phyloP scores from a whole-genome alignment of 1,139 yeast genomes.

The Saccharomyces hybrid region DNA sequence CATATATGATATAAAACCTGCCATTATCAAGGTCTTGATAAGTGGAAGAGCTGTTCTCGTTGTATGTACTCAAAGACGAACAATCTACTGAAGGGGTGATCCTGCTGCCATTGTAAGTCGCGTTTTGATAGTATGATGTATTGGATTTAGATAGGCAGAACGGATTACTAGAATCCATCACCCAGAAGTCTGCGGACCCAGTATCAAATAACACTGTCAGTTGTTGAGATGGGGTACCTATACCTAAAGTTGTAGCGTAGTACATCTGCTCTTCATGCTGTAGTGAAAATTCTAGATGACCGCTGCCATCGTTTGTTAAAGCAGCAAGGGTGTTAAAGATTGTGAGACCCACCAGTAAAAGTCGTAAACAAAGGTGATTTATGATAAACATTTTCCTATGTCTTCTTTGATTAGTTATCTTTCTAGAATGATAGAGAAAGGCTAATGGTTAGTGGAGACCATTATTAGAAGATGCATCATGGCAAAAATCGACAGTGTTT shows the following conservation, averaged over 20 bases:
- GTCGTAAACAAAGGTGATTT: background rate
- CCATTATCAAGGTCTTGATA: conserved; percentile 10
- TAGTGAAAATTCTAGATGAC: conserved; percentile 12
- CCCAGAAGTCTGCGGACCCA: conserved; percentile 67
- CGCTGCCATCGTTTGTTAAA: background rate
- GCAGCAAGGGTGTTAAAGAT: background rate
- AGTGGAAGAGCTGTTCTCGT: conserved; percentile 13
- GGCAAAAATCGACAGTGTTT: too few relatives aligned
- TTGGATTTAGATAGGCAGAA: conserved; percentile 19
- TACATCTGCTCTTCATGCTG: conserved; percentile 26
- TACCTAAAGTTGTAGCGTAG: conserved; percentile 38
- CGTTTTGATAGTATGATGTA: conserved; percentile 9
- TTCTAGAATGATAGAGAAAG: too few relatives aligned
- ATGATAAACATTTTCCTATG: background rate
- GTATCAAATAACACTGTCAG: conserved; percentile 53
- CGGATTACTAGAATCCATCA: conserved; percentile 33
- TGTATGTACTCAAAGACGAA: conserved; percentile 8
- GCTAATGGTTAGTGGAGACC: too few relatives aligned
- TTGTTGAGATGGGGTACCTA: conserved; percentile 50
- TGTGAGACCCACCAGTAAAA: background rate
- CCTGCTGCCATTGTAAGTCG: conserved; percentile 9
- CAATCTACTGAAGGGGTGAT: conserved; percentile 14
- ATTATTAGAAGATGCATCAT: too few relatives aligned
- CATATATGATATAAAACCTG: conserved; percentile 19
- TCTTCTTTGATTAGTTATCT: background rate